Evolutionary conservation across 208 protist genomes (phyloP), one percentile per base, ranked within the genome.

Genomic region (Leishmania guyanensis): DNA sequence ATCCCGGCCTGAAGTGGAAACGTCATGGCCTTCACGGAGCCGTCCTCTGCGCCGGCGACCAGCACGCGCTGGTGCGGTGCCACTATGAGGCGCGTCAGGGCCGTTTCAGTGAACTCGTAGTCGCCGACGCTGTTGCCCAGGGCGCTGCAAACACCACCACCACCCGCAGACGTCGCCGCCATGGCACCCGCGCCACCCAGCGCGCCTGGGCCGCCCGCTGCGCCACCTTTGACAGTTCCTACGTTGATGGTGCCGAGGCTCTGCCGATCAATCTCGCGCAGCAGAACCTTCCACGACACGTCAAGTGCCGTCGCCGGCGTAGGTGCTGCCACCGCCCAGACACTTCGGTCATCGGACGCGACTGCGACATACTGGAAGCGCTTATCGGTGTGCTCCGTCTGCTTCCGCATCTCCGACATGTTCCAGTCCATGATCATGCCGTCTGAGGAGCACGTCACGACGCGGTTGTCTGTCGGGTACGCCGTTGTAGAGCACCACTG

Each of bases 361-460:
- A 98, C 86, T n/a, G 86, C 86, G 9, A 89, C 91, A 91, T 98
- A 99, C 79, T 96, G 90, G 77, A 92, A 98, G 50, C 88, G 89
- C 87, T 99, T 98, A 83, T 97, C 93, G 3, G 94, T 83, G 88
- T 97, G 91, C 79, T 99, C 97, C 75, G 86, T 85, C 64, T 92
- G 89, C 80, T 98, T 97, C 36, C 91, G 94, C 80, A 97, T 88
- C 70, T 97, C 93, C 39, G 82, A 81, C 10, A 98, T 83, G 79
- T 91, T 93, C 96, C 97, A 99, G 85, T 99, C 95, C 77, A 99
- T 98, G 46, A 99, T 93, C 76, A 98, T 93, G 77, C 98, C 98
- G 82, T 99, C 98, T 68, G 90, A 84, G 33, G 98, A 98, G 80
- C 91, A 94, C 9, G 95, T 98, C 60, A 99, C 77, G 51, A 99